Conservation (phyloP, 306 rosid species). For the Neltuma alba region DNA sequence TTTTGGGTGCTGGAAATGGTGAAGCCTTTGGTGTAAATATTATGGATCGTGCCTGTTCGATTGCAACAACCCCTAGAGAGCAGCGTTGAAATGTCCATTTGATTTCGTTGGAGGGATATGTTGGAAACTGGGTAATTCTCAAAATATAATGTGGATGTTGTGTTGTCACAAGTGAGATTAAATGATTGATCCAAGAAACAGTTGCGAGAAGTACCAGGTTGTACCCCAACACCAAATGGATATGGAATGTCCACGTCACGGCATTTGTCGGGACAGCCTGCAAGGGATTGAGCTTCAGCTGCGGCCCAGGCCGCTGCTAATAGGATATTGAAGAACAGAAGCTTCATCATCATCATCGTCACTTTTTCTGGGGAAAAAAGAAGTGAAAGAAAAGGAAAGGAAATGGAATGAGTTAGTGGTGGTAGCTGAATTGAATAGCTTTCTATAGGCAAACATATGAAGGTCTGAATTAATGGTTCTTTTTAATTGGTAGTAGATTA, state of each 20-base stretch:
- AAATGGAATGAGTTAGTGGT: no score
- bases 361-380: neutral
- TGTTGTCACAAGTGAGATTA: neutral
- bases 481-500: no score
- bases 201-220: no score
- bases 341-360: neutral
- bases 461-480: no score
- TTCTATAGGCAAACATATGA: no score
- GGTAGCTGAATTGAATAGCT: no score
- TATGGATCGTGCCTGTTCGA: neutral
- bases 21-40: neutral
- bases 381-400: no score
- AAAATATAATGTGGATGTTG: neutral
- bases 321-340: no score
- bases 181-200: no score
- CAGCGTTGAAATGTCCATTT: neutral
- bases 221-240: neutral
- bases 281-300: conserved; percentile 1
- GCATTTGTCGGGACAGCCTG: conserved; percentile 21
- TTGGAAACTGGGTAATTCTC: neutral
- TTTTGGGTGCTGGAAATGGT: neutral
- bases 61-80: neutral
- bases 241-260: conserved; percentile 17
- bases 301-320: neutral
- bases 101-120: conserved; percentile 13